Evolutionary conservation across 768 basidiomycete species (phyloP).

Genomic region (Phanerochaete carnosa): DNA sequence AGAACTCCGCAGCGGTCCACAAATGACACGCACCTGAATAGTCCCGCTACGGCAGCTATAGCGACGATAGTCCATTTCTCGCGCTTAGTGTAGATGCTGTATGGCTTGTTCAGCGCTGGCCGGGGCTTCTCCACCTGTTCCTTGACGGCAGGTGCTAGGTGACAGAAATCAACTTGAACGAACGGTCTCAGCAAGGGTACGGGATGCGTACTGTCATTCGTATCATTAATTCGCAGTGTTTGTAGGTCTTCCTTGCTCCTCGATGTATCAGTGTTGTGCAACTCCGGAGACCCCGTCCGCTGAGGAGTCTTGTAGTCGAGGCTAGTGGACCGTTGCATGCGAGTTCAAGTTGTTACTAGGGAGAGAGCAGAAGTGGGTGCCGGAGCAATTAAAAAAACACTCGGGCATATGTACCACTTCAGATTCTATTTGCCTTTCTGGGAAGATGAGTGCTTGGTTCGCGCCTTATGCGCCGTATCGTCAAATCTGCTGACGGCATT

Average conservation of each 20-base stretch:
- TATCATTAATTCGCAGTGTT: not conserved
- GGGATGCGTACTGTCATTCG: not conserved
- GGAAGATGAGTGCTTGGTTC: not conserved
- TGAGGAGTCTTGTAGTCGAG: too few relatives aligned
- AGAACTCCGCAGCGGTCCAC: not conserved
- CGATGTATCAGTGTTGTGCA: too few relatives aligned
- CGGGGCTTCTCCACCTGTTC: not conserved
- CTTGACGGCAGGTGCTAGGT: not conserved
- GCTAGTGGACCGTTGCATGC: not conserved
- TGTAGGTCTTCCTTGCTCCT: not conserved
- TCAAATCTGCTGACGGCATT: not conserved
- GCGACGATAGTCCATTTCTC: conserved; percentile 73
- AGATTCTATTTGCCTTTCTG: not conserved
- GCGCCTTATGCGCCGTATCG: not conserved
- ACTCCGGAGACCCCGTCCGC: too few relatives aligned
- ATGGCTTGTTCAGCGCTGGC: conserved; percentile 13
- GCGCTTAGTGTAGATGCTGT: conserved; percentile 46
- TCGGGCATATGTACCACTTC: not conserved
- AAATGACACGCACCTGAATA: conserved; percentile 52
- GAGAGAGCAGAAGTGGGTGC: not conserved
- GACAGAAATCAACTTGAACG: not conserved
- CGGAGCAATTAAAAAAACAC: not conserved
- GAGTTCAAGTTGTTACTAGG: too few relatives aligned
- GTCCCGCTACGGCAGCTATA: conserved; percentile 50
- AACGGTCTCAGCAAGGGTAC: not conserved